Percentiles rank a stretch among this genome's conserved stretches.
phyloP scores from a whole-genome alignment of 129 eudicot species.

The Ambrosia artemisiifolia region DNA sequence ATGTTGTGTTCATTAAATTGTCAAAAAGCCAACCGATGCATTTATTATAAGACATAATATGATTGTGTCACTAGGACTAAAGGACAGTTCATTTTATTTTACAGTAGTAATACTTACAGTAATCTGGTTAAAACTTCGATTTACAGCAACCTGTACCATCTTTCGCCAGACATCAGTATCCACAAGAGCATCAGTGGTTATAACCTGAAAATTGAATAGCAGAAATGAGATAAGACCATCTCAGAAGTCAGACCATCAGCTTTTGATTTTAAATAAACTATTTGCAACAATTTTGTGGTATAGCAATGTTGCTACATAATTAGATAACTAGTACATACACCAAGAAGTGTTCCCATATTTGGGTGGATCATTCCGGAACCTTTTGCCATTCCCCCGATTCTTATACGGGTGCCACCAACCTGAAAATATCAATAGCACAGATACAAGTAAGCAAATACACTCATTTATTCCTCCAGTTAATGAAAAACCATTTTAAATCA shows the following conservation, averaged over 20 bases:
- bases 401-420: conserved; percentile 66
- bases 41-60: not conserved
- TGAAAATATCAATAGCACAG: conserved; percentile 10
- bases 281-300: not conserved
- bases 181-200: conserved; percentile 88
- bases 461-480: not conserved
- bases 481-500: not conserved
- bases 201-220: conserved; percentile 53
- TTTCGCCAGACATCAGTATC: conserved; percentile 82
- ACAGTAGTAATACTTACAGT: conserved; percentile 48
- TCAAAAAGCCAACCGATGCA: not conserved
- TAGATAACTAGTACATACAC: conserved; percentile 51
- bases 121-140: conserved; percentile 95
- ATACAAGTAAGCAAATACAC: not conserved
- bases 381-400: conserved; percentile 97
- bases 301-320: conserved; percentile 2
- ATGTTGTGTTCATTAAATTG: not conserved
- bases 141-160: conserved; percentile 83
- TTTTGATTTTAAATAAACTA: not conserved
- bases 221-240: conserved; percentile 4
- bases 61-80: not conserved
- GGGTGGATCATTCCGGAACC: conserved; percentile 99
- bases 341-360: conserved; percentile 98
- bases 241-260: not conserved
- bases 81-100: not conserved